Evolutionary conservation across 2,329 filamentous ascomycete genomes (phyloP), one percentile per base, ranked within the genome.

Genomic region (Alternaria gansuensis): DNA sequence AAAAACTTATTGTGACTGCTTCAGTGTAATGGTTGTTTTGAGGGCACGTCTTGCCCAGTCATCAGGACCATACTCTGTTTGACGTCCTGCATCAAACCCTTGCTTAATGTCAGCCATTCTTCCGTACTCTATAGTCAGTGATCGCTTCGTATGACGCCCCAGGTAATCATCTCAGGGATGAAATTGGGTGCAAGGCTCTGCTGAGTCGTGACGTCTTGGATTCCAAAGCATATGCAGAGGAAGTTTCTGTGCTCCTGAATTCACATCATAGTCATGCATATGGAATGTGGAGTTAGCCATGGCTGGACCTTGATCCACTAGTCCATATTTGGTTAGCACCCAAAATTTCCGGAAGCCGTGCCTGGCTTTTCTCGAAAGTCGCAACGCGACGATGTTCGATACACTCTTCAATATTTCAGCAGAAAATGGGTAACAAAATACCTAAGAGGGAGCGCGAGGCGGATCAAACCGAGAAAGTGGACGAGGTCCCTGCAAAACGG

Each of bases 361-460:
- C 52, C 51, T 41, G 21, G 56, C 51, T 53, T 62, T 56, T 53
- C 51, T 56, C 54, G 13, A 49, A 45, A 52, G 41, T 52, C 45
- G 28, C 56, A 29, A 50, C 45, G 39, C 51, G 55, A 58, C 55
- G 31, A 43, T 29, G 11, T 54, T 43, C 43, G 48, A 51, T 31
- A 44, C 44, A 54, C 37, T 21, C 43, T 29, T 43, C 40, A 28
- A 14, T 37, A 39, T 48, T 45, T 52, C 21, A 44, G 11, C 26
- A 26, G 29, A 54, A 54, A 21, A 75, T 75, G 74, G 69, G 64
- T 8, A 64, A 52, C 41, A 74, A 75, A 21, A 56, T 53, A 44
- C 63, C 62, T 11, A 77, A 77, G 48, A 69, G 74, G 57, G 66
- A 61, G 17, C 68, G 68, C 43, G 72, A 76, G 21, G 51, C 55